Evolutionary conservation across 2,329 filamentous ascomycete species (phyloP).

Genomic region (Sporothrix sp.): DNA sequence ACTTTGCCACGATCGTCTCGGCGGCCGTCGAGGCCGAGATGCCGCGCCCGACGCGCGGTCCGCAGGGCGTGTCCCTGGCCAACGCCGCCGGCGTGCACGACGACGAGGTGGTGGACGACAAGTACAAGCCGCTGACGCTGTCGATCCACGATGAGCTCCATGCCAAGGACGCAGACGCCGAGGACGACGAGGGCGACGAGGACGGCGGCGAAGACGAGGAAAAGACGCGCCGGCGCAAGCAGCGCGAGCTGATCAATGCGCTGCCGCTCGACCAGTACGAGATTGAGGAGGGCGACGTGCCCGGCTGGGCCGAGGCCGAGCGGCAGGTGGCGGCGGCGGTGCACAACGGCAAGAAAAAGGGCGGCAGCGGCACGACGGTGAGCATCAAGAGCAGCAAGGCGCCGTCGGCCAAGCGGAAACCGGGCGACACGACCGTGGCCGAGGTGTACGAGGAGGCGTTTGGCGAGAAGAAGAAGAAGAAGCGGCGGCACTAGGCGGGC

Average conservation of each 20-base stretch:
- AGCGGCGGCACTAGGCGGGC: constrained; percentile 27
- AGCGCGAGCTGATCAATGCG: constrained; percentile 74
- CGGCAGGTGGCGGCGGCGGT: constrained; percentile 56
- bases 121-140: constrained; percentile 60
- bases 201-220: constrained; percentile 71
- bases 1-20: constrained; percentile 67
- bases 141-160: constrained; percentile 73
- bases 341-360: constrained; percentile 33
- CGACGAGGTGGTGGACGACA: constrained; percentile 54
- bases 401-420: constrained; percentile 58
- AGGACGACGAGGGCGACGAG: constrained; percentile 54
- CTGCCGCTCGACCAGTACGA: constrained; percentile 79
- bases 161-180: constrained; percentile 41
- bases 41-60: constrained; percentile 39
- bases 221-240: constrained; percentile 59
- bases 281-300: constrained; percentile 47
- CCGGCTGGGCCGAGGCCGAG: constrained; percentile 61
- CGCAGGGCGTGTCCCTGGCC: constrained; percentile 47
- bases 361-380: constrained; percentile 52
- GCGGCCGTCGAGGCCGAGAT: constrained; percentile 60
- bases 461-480: constrained; percentile 43
- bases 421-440: constrained; percentile 40
- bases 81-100: constrained; percentile 57
- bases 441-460: constrained; percentile 53
- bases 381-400: constrained; percentile 69